These are phyloP conservation scores for Davidsoniella australis DNA, from an alignment of 2,329 filamentous ascomycete species.

Conservation along the genomic window DNA sequence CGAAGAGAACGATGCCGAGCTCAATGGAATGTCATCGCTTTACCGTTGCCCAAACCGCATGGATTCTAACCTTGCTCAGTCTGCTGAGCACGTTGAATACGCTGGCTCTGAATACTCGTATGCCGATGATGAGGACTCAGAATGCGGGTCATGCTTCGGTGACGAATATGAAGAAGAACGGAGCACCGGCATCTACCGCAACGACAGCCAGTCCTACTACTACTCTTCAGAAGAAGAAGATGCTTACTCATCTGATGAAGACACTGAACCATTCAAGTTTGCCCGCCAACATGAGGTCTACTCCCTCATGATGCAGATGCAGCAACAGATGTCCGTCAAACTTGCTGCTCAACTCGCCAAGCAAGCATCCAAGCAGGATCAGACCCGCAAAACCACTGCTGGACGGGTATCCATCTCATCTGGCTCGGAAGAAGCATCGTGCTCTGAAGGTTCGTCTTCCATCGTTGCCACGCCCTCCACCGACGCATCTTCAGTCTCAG, in stretches of 20 bases:
- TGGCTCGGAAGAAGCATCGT: neutral
- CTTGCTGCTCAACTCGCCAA: slow-evolving; percentile 11
- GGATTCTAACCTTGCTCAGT: no score
- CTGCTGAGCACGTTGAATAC: neutral
- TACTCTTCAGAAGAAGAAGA: neutral
- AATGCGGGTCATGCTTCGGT: no score
- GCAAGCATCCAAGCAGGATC: slow-evolving; percentile 3
- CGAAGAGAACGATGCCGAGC: neutral
- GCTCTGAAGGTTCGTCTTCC: neutral
- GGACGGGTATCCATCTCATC: neutral
- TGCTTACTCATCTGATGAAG: neutral
- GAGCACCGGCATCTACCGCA: neutral
- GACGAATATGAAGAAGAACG: no score
- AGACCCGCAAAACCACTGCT: neutral
- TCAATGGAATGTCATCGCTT: neutral
- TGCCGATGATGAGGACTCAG: neutral
- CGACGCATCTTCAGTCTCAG: no score
- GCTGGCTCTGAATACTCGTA: slow-evolving; percentile 3
- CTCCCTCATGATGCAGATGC: slow-evolving; percentile 10
- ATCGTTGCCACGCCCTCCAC: no score
- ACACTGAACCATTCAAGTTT: slow-evolving; percentile 8
- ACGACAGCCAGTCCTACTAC: neutral
- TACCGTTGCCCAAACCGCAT: slow-evolving; percentile 2
- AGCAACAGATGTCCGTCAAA: slow-evolving; percentile 4
- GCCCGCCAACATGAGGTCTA: slow-evolving; percentile 10